A percentile compares a stretch with the other conserved stretches of the same genome.
These are phyloP conservation scores for Neopestalotiopsis clavispora DNA, from an alignment of 2,329 filamentous ascomycete genomes.

Conservation along the genomic window DNA sequence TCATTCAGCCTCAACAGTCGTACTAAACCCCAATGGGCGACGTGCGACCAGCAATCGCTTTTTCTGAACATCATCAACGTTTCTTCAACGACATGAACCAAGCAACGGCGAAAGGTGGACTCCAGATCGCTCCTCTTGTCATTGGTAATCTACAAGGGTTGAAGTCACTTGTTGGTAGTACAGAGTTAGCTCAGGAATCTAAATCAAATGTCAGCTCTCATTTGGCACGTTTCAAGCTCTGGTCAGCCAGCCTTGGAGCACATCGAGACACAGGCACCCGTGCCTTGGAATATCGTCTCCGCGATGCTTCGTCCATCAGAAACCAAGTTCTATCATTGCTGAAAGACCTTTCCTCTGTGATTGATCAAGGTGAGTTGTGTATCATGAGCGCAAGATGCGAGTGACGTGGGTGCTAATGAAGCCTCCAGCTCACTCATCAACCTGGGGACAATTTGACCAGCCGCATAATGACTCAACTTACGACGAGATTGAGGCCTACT, in stretches of 20 bases:
- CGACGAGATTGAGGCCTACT: background rate
- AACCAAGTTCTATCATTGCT: background rate
- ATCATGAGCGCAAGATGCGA: background rate
- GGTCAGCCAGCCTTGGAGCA: background rate
- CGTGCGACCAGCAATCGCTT: too few relatives aligned
- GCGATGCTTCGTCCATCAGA: background rate
- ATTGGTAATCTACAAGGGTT: background rate
- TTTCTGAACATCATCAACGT: too few relatives aligned
- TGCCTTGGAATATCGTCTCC: background rate
- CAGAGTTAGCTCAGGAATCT: background rate
- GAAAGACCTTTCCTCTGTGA: background rate
- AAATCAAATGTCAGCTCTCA: background rate
- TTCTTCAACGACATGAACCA: background rate
- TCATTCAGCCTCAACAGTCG: too few relatives aligned
- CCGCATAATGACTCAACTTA: background rate
- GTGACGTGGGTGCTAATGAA: background rate
- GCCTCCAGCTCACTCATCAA: background rate
- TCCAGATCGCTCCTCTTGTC: background rate
- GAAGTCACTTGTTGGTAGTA: background rate
- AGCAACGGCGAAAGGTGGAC: background rate
- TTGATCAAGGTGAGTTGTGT: background rate
- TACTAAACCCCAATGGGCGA: too few relatives aligned
- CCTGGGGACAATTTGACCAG: background rate
- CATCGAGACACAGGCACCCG: background rate
- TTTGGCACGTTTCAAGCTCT: background rate